phyloP scores from a whole-genome alignment of 179 eudicot species.

The Silene coronaria region DNA sequence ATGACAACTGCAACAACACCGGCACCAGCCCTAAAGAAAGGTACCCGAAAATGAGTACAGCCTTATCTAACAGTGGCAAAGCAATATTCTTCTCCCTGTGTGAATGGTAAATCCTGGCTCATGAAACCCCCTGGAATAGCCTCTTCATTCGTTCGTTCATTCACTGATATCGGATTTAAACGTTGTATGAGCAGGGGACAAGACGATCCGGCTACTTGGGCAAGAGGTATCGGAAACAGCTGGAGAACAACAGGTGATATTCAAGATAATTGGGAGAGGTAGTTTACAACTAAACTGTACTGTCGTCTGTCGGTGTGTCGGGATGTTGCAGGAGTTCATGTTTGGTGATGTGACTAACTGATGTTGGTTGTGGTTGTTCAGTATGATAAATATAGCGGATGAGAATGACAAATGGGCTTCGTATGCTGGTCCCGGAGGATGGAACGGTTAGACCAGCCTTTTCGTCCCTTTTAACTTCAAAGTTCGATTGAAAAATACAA shows the following conservation, averaged over 20 bases:
- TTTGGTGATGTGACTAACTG: not conserved
- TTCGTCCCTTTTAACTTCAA: not conserved
- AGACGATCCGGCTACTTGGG: slow-evolving; percentile 34
- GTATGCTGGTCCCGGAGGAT: slow-evolving; percentile 74
- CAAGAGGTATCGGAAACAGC: slow-evolving; percentile 27
- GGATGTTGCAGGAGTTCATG: not conserved
- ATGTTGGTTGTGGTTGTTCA: slow-evolving; percentile 9
- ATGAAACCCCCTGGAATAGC: no score
- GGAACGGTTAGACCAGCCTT: slow-evolving; percentile 50
- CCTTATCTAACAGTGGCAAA: slow-evolving; percentile 55
- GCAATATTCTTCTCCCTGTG: slow-evolving; percentile 60
- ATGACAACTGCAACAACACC: slow-evolving; percentile 57
- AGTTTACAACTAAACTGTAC: not conserved
- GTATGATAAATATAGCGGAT: slow-evolving; percentile 62
- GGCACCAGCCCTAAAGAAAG: slow-evolving; percentile 37
- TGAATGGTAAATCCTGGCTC: slow-evolving; percentile 46
- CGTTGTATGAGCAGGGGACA: slow-evolving; percentile 24
- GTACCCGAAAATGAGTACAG: slow-evolving; percentile 64
- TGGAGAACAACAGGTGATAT: slow-evolving; percentile 39
- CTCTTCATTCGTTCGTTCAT: not conserved
- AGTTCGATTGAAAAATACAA: not conserved
- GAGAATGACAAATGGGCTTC: slow-evolving; percentile 64
- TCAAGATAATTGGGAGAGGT: slow-evolving; percentile 31
- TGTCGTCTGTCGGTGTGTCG: not conserved
- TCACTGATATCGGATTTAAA: not conserved